A percentile compares a stretch with the other conserved stretches of the same genome.
These are phyloP conservation scores for Neurospora sp. DNA, from an alignment of 495 filamentous ascomycete genomes.

Conservation along the genomic window DNA sequence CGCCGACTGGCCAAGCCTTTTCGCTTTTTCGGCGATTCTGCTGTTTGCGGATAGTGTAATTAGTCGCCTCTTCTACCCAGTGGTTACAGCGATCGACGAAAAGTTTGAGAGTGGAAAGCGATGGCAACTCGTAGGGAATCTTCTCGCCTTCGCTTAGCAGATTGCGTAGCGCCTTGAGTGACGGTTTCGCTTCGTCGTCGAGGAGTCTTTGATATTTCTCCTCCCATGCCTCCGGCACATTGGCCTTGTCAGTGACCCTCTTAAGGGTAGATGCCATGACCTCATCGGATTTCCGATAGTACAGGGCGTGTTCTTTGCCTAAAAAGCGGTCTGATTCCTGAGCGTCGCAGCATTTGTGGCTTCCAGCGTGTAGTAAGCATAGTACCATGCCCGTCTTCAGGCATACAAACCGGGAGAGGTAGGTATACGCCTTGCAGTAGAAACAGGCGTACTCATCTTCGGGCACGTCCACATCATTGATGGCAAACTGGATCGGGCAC, in stretches of 20 bases:
- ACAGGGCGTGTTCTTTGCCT: conserved; percentile 54
- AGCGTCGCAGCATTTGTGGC: conserved; percentile 65
- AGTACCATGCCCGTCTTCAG: conserved; percentile 62
- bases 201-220: conserved; percentile 80
- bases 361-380: conserved; percentile 70
- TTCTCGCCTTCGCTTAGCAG: conserved; percentile 91
- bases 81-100: conserved; percentile 95
- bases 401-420: conserved; percentile 84
- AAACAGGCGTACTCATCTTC: conserved; percentile 87
- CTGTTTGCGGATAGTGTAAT: conserved; percentile 95
- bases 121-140: conserved; percentile 86
- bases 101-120: conserved; percentile 67
- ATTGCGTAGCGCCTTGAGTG: conserved; percentile 73
- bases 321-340: conserved; percentile 48
- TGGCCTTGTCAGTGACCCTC: conserved; percentile 77
- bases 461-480: conserved; percentile 63
- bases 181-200: conserved; percentile 70
- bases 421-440: conserved; percentile 87
- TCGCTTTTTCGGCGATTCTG: conserved; percentile 97
- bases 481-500: conserved; percentile 34
- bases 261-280: conserved; percentile 52
- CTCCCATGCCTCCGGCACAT: conserved; percentile 78
- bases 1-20: conserved; percentile 68
- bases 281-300: conserved; percentile 68
- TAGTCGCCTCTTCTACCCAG: conserved; percentile 95